Conservation (phyloP, 2,329 filamentous ascomycete genomes). For the Microsporum canis region DNA sequence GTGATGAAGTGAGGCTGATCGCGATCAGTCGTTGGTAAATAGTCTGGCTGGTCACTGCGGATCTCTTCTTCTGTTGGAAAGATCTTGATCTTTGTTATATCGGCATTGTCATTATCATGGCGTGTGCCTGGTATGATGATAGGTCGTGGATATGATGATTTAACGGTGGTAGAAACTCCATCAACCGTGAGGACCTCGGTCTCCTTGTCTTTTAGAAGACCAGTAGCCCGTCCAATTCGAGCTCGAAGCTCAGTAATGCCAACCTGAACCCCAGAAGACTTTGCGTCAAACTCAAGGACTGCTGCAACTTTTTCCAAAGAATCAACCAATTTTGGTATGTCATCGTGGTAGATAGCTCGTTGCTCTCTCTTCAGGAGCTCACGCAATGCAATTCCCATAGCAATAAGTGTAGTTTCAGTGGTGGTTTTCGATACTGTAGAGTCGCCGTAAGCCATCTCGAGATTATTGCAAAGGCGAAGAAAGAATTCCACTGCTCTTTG, state of each 20-base stretch:
- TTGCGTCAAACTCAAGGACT: slow-evolving; percentile 6
- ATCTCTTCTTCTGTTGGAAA: slow-evolving; percentile 43
- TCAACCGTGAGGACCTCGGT: background rate
- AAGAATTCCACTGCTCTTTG: slow-evolving; percentile 29
- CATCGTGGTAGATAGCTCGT: slow-evolving; percentile 22
- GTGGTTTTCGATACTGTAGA: slow-evolving; percentile 15
- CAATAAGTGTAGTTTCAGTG: slow-evolving; percentile 13
- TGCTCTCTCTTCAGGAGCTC: background rate
- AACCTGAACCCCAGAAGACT: background rate
- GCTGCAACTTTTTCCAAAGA: slow-evolving; percentile 12
- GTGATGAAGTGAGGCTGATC: slow-evolving; percentile 29
- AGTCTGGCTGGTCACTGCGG: slow-evolving; percentile 9
- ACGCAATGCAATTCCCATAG: slow-evolving; percentile 26
- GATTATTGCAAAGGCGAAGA: slow-evolving; percentile 15
- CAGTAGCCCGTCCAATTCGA: slow-evolving; percentile 2
- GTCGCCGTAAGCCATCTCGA: background rate
- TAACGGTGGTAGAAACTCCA: background rate
- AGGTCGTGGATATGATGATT: background rate
- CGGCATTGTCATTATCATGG: slow-evolving; percentile 42
- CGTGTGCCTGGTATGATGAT: slow-evolving; percentile 20
- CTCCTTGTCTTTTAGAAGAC: slow-evolving; percentile 1
- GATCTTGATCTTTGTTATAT: slow-evolving; percentile 40
- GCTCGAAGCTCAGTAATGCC: background rate
- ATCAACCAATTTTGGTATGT: slow-evolving; percentile 13
- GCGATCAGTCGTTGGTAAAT: slow-evolving; percentile 25